A percentile compares a stretch with the other conserved stretches of the same genome.
phyloP scores from a whole-genome alignment of 73 alveolate genomes.

The Halteria grandinella region DNA sequence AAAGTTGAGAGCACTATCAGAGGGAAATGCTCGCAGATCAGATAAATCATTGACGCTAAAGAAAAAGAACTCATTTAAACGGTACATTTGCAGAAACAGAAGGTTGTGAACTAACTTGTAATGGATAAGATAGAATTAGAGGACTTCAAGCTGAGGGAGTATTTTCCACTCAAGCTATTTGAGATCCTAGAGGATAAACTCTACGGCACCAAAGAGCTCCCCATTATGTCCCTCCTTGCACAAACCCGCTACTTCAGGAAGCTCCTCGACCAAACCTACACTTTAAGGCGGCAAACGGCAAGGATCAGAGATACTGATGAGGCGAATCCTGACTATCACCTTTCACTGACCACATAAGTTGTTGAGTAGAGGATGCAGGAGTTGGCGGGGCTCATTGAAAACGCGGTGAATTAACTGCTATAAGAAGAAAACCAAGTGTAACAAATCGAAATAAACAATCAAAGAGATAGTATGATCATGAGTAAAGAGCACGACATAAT shows the following conservation, averaged over 20 bases:
- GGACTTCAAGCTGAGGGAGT: slow-evolving; percentile 18
- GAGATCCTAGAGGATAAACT: slow-evolving; percentile 33
- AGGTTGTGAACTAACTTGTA: neutral
- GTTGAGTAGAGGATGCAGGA: slow-evolving; percentile 15
- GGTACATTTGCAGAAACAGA: slow-evolving; percentile 16
- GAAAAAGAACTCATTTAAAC: slow-evolving; percentile 22
- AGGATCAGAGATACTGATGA: neutral
- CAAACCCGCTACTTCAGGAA: slow-evolving; percentile 36
- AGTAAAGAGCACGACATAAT: no score
- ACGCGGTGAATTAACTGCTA: neutral
- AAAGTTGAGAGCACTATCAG: slow-evolving; percentile 9
- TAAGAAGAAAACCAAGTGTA: neutral
- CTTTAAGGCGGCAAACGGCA: neutral
- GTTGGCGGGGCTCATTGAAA: neutral
- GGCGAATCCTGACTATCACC: neutral
- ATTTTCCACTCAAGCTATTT: slow-evolving; percentile 24
- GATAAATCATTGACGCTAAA: slow-evolving; percentile 1
- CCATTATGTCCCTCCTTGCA: neutral
- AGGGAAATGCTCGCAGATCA: neutral
- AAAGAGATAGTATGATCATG: no score
- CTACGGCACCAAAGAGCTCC: slow-evolving; percentile 11
- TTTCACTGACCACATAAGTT: neutral
- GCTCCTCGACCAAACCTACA: slow-evolving; percentile 11
- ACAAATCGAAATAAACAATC: no score
- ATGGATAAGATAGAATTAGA: slow-evolving; percentile 28